A percentile compares a stretch with the other conserved stretches of the same genome.
These are phyloP conservation scores for Bipolaris cookei DNA, from an alignment of 2,329 filamentous ascomycete species.

Conservation along the genomic window DNA sequence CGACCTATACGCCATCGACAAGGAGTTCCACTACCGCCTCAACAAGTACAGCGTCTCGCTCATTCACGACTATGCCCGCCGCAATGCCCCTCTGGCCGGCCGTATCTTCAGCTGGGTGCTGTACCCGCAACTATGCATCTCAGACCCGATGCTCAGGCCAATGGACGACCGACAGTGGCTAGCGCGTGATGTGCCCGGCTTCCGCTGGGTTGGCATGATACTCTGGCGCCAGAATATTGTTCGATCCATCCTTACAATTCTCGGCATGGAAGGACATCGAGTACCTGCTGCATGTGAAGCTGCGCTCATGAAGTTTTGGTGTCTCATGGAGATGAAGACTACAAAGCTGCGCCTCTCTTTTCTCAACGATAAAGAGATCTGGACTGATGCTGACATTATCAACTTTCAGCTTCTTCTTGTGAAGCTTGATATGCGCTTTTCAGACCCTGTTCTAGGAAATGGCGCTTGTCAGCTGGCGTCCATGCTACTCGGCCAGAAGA, in stretches of 20 bases:
- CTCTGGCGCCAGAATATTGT: constrained; percentile 52
- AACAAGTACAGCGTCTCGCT: constrained; percentile 62
- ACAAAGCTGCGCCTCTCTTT: constrained; percentile 62
- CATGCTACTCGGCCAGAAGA: constrained; percentile 64
- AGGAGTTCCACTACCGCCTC: constrained; percentile 49
- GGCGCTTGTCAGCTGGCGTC: constrained; percentile 47
- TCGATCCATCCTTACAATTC: constrained; percentile 64
- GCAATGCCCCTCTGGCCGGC: constrained; percentile 62
- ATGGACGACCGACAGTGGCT: constrained; percentile 47
- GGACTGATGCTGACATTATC: constrained; percentile 66
- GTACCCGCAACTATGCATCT: constrained; percentile 64
- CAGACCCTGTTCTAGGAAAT: constrained; percentile 65
- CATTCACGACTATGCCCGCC: constrained; percentile 61
- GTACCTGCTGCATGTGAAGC: constrained; percentile 57
- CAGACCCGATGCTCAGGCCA: constrained; percentile 63
- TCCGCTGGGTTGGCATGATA: constrained; percentile 73
- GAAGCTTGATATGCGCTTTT: constrained; percentile 74
- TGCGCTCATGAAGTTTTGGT: constrained; percentile 70
- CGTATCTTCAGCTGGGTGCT: constrained; percentile 66
- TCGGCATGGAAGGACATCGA: constrained; percentile 63
- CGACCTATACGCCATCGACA: constrained; percentile 49
- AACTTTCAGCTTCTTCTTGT: constrained; percentile 69
- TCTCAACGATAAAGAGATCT: constrained; percentile 60
- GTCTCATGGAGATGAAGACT: constrained; percentile 70
- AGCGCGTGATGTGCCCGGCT: constrained; percentile 60